phyloP scores from a whole-genome alignment of 2,329 filamentous ascomycete genomes.

The Thielaviopsis musarum region DNA sequence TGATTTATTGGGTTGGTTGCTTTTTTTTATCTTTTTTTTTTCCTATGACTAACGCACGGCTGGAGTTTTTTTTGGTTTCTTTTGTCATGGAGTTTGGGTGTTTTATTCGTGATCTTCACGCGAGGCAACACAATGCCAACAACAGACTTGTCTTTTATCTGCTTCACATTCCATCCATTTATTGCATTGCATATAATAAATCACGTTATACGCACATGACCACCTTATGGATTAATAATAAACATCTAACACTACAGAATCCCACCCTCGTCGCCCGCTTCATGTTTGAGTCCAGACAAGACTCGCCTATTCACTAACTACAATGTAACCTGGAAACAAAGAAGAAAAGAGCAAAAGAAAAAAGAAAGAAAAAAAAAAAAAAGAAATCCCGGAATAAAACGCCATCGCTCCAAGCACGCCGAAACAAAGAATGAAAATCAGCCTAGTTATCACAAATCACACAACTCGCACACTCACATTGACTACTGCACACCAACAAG shows the following conservation, averaged over 20 bases:
- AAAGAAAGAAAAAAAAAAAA: neutral
- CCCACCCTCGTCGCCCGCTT: neutral
- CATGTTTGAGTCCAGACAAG: neutral
- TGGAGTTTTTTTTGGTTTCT: neutral
- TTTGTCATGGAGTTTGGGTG: neutral
- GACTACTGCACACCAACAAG: neutral
- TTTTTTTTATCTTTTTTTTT: neutral
- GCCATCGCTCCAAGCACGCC: constrained; percentile 7
- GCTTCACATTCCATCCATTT: neutral
- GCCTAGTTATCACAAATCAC: neutral
- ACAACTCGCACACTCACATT: neutral
- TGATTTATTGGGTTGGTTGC: neutral
- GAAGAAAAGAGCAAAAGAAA: neutral
- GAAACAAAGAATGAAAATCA: neutral
- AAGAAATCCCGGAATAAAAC: constrained; percentile 6
- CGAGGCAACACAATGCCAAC: too few species aligned
- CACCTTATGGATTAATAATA: neutral
- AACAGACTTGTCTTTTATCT: neutral
- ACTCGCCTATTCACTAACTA: neutral
- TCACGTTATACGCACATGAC: neutral
- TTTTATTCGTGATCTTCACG: neutral
- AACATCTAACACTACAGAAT: neutral
- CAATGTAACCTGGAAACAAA: neutral
- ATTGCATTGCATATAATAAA: too few species aligned
- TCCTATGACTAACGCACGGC: neutral